Base-by-base conservation (phyloP, 768 basidiomycete genomes). In the Naganishia randhawae region DNA sequence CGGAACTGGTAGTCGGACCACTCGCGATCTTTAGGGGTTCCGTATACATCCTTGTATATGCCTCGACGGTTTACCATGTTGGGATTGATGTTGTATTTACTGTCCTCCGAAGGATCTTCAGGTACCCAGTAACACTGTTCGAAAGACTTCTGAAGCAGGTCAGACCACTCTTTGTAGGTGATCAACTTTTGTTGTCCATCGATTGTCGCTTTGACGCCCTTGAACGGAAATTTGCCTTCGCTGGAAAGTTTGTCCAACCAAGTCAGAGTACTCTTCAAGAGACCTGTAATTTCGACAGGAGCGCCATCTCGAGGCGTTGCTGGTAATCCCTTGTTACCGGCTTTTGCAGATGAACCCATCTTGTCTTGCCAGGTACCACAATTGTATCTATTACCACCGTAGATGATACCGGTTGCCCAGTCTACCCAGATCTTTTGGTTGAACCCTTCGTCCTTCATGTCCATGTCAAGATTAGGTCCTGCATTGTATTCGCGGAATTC, bases 1-100 rank as follows among this genome's bases (percentile, higher is more conserved):
- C 93, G 85, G 72, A 96, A 85, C 80, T 98, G 96, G 79, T 98
- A 99, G 81, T 99, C 94, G 6, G 92, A 91, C 92, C 92, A 97
- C 80, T 95, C 91, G 65, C 91, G 85, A 11, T 87, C 89, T 54
- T 83, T 76, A 0, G 91, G 91, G 13, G 96, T 93, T 45, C 94
- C 92, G 72, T 89, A 89, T 8, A 98, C 92, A 77, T 99, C 96
- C 83, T 99, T 99, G 84, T 98, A 99, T 76, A 97, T 95, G 5
- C 95, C 96, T 67, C 96, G 85, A 16, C 92, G 88, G 77, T 92
- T 89, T 69, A 96, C 83, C 39, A 97, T 80, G 27, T 73, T 83
- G 3, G 89, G 73, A 74, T 91, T 83, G 73, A 96, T 79, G 65
- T 84, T 83, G 81, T 92, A 92, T 17, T 86, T 81, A 3, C 73